Conservation (phyloP, 2,329 filamentous ascomycete species). For the Colletotrichum destructivum region DNA sequence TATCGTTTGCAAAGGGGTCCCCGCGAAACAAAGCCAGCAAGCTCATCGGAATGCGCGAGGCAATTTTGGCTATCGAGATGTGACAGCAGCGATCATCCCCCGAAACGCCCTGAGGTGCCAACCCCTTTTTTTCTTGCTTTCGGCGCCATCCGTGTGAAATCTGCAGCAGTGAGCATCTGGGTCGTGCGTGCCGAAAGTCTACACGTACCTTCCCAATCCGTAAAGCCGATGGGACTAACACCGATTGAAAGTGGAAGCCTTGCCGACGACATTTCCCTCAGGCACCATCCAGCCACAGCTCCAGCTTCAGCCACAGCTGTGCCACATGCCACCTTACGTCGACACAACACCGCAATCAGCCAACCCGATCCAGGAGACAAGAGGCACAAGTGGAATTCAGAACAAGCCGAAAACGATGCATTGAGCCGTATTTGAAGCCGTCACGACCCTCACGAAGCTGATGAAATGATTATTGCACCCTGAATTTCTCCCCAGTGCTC, state of each 20-base stretch:
- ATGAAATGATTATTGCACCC: slow-evolving; percentile 39
- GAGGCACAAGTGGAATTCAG: slow-evolving; percentile 12
- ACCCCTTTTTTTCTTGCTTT: slow-evolving; percentile 19
- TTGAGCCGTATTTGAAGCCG: slow-evolving; percentile 33
- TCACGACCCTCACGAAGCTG: slow-evolving; percentile 41
- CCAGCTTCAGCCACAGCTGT: slow-evolving; percentile 38
- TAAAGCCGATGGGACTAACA: not conserved
- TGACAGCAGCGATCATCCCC: slow-evolving; percentile 26
- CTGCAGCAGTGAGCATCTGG: not conserved
- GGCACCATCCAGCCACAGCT: not conserved
- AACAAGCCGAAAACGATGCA: slow-evolving; percentile 40
- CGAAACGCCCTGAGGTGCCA: slow-evolving; percentile 9
- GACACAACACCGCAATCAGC: slow-evolving; percentile 40
- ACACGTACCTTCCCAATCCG: no score
- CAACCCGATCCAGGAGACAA: slow-evolving; percentile 30
- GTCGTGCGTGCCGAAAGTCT: not conserved
- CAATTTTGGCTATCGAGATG: slow-evolving; percentile 16
- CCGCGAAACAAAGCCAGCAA: not conserved
- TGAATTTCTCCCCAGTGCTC: slow-evolving; percentile 10
- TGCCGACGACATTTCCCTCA: not conserved
- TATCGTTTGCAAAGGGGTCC: not conserved
- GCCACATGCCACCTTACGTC: slow-evolving; percentile 37
- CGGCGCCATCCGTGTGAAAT: slow-evolving; percentile 31
- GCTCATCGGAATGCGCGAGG: slow-evolving; percentile 19
- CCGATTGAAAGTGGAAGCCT: slow-evolving; percentile 8